Evolutionary conservation across 805 yeast species (phyloP), one percentile per base, ranked within the genome.

Genomic region (Wickerhamiella hasegawae): DNA sequence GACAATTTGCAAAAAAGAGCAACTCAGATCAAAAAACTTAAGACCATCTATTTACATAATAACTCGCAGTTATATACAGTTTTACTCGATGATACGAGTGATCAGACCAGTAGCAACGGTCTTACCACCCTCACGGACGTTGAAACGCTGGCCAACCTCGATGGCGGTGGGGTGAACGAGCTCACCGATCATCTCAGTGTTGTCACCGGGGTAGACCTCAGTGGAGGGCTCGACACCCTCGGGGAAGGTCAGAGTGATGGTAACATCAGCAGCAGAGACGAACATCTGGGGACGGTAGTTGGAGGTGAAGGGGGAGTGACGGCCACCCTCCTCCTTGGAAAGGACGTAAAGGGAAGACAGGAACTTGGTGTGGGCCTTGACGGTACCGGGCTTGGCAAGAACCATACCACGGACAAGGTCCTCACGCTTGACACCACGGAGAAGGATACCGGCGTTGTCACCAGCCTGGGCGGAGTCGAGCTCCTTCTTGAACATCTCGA

Each of bases 401-500:
- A 90, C 92, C 97, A 87, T 87, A 67, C 98, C 98, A 68, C 98
- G 81, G 63, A 72, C 71, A 51, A 90, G 69, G 58, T 90, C 94
- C 54, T 90, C 98, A 69, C 96, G 83, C 76, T 84, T 85, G 60
- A 87, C 73, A 73, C 97, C 97, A 72, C 98, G 84, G 60, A 90
- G 71, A 60, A 90, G 69, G 52, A 90, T 74, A 66, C 98, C 98
- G 59, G 94, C 92, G 63, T 92, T 90, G 68, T 90, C 98, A 71
- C 98, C 98, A 55, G 95, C 98, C 76, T 79, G 79, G 48, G 97
- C 97, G 53, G 75, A 71, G 65, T 85, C 97, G 54, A 90, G 76
- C 62, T 90, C 97, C 73, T 90, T 90, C 76, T 84, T 85, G 76
- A 90, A 90, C 96, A 85, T 87, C 72, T 90, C 98, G 56, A 90